These are phyloP conservation scores for Prunus persica DNA, from an alignment of 306 rosid genomes.

Conservation along the genomic window Prunus_persica_NCBIv2 NC_034014.1:24199001-24199500, in stretches of 20 bases:
- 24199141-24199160: neutral
- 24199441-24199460: neutral
- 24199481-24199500: neutral
- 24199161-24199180: neutral
- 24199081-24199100: neutral
- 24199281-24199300: neutral
- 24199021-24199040: neutral
- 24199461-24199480: neutral
- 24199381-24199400: neutral
- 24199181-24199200: neutral
- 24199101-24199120: neutral
- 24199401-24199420: neutral
- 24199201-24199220: constrained; percentile 1
- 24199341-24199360: neutral
- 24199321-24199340: neutral
- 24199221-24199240: neutral
- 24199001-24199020: neutral
- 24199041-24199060: neutral
- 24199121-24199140: neutral
- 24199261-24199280: neutral
- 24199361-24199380: neutral
- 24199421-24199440: neutral
- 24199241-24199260: neutral
- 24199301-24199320: neutral
- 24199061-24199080: neutral